phyloP scores from a whole-genome alignment of 441 rosid genomes.

The Cnidoscolus chayamansa region DNA sequence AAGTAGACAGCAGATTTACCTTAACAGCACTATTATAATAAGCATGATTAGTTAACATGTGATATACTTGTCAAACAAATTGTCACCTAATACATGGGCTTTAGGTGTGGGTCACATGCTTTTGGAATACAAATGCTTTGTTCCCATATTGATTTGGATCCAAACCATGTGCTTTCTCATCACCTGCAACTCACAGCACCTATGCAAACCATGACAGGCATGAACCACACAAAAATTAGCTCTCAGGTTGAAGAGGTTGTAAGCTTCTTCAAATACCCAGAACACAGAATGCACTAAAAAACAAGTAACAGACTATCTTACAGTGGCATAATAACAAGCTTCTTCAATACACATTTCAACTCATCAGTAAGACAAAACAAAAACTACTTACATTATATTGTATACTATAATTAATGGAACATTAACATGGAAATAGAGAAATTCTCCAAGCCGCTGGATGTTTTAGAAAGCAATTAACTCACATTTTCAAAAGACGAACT shows the following conservation, averaged over 20 bases:
- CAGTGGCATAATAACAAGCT: background rate
- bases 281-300: background rate
- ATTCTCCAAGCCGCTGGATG: background rate
- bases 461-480: background rate
- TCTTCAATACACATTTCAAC: background rate
- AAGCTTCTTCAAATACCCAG: conserved; percentile 1
- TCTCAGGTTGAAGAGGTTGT: background rate
- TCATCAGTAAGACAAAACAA: background rate
- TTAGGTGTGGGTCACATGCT: conserved; percentile 34
- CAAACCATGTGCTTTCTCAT: conserved; percentile 22
- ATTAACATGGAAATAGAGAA: conserved; percentile 12
- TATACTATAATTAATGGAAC: conserved; percentile 10
- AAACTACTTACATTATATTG: conserved; percentile 20
- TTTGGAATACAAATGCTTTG: conserved; percentile 2
- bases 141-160: conserved; percentile 24
- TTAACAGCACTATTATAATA: conserved; percentile 18
- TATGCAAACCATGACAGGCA: background rate
- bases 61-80: conserved; percentile 19
- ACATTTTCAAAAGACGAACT: conserved; percentile 26
- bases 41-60: conserved; percentile 27
- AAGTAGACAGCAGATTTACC: conserved; percentile 25
- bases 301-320: background rate
- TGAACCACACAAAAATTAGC: background rate
- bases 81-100: conserved; percentile 22
- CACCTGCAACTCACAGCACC: conserved; percentile 10